These are phyloP conservation scores for Rutstroemia sydowiana DNA, from an alignment of 2,329 filamentous ascomycete species.

Conservation along the genomic window DNA sequence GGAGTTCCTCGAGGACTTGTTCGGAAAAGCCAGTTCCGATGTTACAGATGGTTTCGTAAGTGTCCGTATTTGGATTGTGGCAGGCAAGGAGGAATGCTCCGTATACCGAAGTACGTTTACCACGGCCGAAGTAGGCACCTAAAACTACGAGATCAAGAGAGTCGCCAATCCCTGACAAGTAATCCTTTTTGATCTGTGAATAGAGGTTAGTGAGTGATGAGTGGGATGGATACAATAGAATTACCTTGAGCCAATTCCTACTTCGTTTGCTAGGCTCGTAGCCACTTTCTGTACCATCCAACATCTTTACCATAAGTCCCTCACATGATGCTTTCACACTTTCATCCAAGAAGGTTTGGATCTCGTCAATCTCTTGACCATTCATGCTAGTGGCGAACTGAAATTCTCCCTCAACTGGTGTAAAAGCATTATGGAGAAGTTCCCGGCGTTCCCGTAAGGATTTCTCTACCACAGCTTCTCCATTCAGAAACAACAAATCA, in stretches of 20 bases:
- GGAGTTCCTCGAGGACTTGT: slow-evolving; percentile 80
- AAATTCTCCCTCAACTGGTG: slow-evolving; percentile 80
- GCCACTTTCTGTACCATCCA: slow-evolving; percentile 84
- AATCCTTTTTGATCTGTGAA: slow-evolving; percentile 89
- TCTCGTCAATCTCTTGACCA: slow-evolving; percentile 84
- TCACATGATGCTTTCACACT: slow-evolving; percentile 94
- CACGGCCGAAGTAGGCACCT: slow-evolving; percentile 87
- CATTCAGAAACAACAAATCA: slow-evolving; percentile 88
- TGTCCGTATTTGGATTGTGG: slow-evolving; percentile 73
- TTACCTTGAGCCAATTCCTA: slow-evolving; percentile 94
- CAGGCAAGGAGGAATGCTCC: slow-evolving; percentile 93
- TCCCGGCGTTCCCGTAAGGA: slow-evolving; percentile 76
- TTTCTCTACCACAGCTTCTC: slow-evolving; percentile 81
- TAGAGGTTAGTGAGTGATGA: not conserved
- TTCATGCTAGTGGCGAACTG: slow-evolving; percentile 81
- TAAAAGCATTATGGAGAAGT: slow-evolving; percentile 66
- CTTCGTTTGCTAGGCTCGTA: slow-evolving; percentile 96
- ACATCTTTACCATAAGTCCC: slow-evolving; percentile 98
- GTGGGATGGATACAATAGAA: slow-evolving; percentile 8
- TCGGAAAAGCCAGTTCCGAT: slow-evolving; percentile 97
- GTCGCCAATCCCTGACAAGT: slow-evolving; percentile 87
- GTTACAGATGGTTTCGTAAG: slow-evolving; percentile 94
- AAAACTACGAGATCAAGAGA: slow-evolving; percentile 94
- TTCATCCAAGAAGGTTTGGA: slow-evolving; percentile 86
- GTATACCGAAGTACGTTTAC: slow-evolving; percentile 92